These are phyloP conservation scores for Inonotus obliquus DNA, from an alignment of 1,284 basidiomycete species.

Conservation along the genomic window DNA sequence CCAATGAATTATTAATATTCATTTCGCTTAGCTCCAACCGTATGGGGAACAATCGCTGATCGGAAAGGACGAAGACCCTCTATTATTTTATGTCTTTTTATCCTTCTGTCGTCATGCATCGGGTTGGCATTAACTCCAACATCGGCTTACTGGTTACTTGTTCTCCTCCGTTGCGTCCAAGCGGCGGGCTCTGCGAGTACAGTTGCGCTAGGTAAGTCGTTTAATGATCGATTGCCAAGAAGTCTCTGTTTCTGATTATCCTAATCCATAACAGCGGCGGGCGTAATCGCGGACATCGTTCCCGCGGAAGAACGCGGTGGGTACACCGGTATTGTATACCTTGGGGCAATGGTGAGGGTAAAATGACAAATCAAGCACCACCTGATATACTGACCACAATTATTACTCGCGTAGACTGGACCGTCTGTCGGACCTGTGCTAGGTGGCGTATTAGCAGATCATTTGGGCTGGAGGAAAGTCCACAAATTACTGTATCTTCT, in stretches of 20 bases:
- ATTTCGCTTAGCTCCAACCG: conserved; percentile 46
- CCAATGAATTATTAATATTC: background rate
- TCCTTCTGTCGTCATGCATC: conserved; percentile 37
- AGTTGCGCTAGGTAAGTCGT: conserved; percentile 34
- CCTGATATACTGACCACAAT: background rate
- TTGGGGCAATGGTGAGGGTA: conserved; percentile 36
- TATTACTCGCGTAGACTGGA: conserved; percentile 27
- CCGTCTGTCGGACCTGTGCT: conserved; percentile 41
- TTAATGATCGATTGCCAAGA: too few species aligned
- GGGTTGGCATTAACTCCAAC: conserved; percentile 45
- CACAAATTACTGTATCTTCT: background rate
- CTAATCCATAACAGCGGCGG: conserved; percentile 27
- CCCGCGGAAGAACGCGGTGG: conserved; percentile 35
- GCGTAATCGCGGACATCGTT: conserved; percentile 38
- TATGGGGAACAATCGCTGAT: conserved; percentile 53
- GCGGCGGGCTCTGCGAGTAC: conserved; percentile 43
- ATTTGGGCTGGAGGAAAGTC: conserved; percentile 61
- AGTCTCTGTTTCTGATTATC: background rate
- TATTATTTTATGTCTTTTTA: conserved; percentile 38
- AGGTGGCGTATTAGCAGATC: conserved; percentile 53
- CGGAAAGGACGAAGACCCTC: conserved; percentile 42
- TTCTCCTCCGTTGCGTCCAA: conserved; percentile 44
- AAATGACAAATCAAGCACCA: background rate
- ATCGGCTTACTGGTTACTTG: conserved; percentile 42
- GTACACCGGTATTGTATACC: conserved; percentile 34